Evolutionary conservation across 495 filamentous ascomycete genomes (phyloP), one percentile per base, ranked within the genome.

Genomic region (Lasiosphaeria hispida): DNA sequence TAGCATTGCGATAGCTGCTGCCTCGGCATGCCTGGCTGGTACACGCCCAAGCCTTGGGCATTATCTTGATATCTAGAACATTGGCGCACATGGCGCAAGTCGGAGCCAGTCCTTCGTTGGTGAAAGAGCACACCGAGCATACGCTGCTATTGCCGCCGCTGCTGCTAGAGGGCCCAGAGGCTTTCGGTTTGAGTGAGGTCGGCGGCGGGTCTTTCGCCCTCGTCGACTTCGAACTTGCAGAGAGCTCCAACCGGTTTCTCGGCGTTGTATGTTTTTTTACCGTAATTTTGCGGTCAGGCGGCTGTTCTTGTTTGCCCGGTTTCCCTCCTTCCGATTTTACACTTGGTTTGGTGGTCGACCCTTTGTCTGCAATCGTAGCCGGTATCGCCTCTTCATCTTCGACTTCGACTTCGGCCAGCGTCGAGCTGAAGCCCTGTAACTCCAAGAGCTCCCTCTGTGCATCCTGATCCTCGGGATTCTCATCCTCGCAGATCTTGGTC

Each of bases 401-500:
- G 23, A 30, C 23, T 30, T 30, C 5, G 23, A 30, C 23, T 30
- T 30, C 5, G 2, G 5, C 23, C 23, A 5, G 23, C 23, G 23
- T 30, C 23, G 23, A 30, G 7, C 63, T 53, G 35, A 68, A 69
- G 7, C 57, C 51, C 50, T 57, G 62, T 15, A 90, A 68, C 67
- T 89, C 87, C 18, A 76, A 68, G 63, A 87, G 73, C 68, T 91
- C 88, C 40, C 80, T 71, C 61, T 77, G 72, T 13, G 78, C 83
- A 56, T 87, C 81, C 14, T 78, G 73, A 50, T 84, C 80, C n/a
- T 82, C 72, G 14, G 74, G 72, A 51, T 89, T 81, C 60, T 88
- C 87, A 48, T 86, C 84, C 57, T 84, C 86, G 65, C 89, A 92
- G 13, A 92, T 81, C 57, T 83, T 86, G 58, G 90, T 71, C 77